Conservation (phyloP, 495 filamentous ascomycete species). For the Penicillium salamii region DNA sequence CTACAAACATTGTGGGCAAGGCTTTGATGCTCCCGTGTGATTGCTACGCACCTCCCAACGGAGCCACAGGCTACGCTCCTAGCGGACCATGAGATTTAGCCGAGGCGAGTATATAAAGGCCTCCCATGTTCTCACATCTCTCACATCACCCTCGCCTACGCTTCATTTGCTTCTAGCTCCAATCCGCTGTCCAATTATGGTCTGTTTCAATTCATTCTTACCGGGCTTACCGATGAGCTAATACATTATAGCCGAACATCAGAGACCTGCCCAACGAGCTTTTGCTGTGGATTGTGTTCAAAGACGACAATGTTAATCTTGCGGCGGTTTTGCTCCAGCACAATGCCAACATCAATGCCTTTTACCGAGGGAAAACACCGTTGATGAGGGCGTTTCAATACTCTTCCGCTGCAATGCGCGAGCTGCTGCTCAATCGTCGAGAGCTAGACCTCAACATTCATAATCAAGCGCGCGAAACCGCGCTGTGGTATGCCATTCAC, state of each 20-base stretch:
- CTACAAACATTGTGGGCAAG: background rate
- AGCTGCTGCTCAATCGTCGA: background rate
- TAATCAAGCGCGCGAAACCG: conserved; percentile 3
- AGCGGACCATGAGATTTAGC: background rate
- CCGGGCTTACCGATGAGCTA: background rate
- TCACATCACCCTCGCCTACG: background rate
- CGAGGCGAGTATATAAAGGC: conserved; percentile 2
- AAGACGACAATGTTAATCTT: conserved; percentile 7
- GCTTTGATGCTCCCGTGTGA: background rate
- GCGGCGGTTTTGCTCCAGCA: conserved; percentile 1
- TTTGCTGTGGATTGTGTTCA: conserved; percentile 2
- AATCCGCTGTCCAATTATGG: background rate
- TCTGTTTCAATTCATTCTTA: background rate
- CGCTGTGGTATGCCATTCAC: conserved; percentile 10
- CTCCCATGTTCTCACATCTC: background rate
- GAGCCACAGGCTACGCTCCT: too few species aligned
- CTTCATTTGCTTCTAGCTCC: background rate
- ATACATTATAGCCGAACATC: background rate
- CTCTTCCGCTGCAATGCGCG: conserved; percentile 1
- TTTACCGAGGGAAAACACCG: conserved; percentile 7
- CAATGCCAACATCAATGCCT: conserved; percentile 10
- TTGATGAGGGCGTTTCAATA: conserved; percentile 9
- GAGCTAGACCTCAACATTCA: conserved; percentile 8
- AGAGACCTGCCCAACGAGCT: background rate
- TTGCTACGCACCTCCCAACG: too few species aligned